Evolutionary conservation across 163 green algal genomes (phyloP).

Genomic region (Scenedesmus sp.): DNA sequence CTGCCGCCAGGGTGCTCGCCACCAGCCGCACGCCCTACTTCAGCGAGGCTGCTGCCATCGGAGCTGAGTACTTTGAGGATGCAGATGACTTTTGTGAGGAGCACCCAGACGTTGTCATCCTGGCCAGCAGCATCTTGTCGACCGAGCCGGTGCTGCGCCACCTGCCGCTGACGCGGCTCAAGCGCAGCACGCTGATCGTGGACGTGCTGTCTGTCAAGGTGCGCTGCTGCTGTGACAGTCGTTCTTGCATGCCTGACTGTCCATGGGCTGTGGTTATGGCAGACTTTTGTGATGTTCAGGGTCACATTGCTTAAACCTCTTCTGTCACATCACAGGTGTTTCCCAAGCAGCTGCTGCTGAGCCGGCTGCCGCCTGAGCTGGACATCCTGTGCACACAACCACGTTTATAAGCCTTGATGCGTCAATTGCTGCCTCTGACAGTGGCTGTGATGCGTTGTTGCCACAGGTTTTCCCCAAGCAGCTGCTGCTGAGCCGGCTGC

Average conservation of each 20-base stretch:
- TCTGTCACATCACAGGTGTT: neutral
- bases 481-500: constrained; percentile 88
- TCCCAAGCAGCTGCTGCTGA: constrained; percentile 54
- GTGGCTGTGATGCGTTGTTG: neutral
- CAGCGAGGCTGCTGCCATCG: constrained; percentile 78
- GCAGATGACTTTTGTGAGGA: constrained; percentile 98
- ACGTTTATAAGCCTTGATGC: constrained; percentile 79
- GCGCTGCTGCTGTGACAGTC: neutral
- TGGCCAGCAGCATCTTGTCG: constrained; percentile 95
- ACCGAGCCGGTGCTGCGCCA: constrained; percentile 83
- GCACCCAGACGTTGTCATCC: constrained; percentile 97
- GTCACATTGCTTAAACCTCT: neutral
- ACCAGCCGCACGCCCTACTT: constrained; percentile 89
- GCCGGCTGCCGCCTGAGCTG: constrained; percentile 83
- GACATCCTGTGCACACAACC: constrained; percentile 99
- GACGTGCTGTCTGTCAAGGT: constrained; percentile 99
- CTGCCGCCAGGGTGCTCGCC: constrained; percentile 80
- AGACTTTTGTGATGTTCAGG: neutral
- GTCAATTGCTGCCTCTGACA: neutral
- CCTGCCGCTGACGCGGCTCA: constrained; percentile 93
- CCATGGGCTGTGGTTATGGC: no score
- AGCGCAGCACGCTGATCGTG: constrained; percentile 96
- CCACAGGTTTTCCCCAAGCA: constrained; percentile 93
- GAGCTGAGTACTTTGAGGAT: constrained; percentile 91
- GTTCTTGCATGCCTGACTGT: no score